Base-by-base conservation (phyloP, 129 eudicot species). In the Calendula officinalis region DNA sequence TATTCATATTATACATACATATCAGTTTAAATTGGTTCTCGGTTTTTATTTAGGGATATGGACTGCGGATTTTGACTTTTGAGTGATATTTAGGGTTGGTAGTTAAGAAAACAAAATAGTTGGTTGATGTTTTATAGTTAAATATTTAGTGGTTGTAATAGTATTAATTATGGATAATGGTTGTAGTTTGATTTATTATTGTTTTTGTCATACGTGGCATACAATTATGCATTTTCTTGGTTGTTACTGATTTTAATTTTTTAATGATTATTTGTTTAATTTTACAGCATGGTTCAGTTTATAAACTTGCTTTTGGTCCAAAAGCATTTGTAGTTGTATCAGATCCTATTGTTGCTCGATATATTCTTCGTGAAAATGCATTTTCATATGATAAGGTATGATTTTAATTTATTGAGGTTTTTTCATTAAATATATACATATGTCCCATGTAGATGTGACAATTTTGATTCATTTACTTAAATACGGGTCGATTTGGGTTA, bases 241-340 rank as follows among this genome's bases (percentile, higher is more conserved):
- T 75, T 48, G 32, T 60, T 80, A 46, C 44, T 54, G 11, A 9
- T 54, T 63, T 51, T 66, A 62, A 60, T 32, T 40, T 51, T 27
- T 56, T 8, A 50, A 67, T 54, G 54, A 69, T 56, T 58, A 37
- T 66, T 66, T 62, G 16, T 62, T 80, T 43, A 38, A 58, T 62
- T 80, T 43, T 34, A 58, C 97, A 94, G 99, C 90, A 94, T 80
- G 99, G 99, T 53, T 69, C 97, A 0, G 97, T 94, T 14, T 94
- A 94, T 70, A 94, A 89, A 74, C 97, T 94, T 73, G 99, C 99
- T 44, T 94, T 94, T 76, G 99, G 99, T 68, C 99, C 99, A 12
- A 94, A 94, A 82, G 95, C 97, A 22, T 94, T 94, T 83, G 84
- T 94, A 43, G 99, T 94, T 43, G 88, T 94, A 67, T 94, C 99